A percentile compares a stretch with the other conserved stretches of the same genome.
Evolutionary conservation across 2,329 filamentous ascomycete species (phyloP).

Genomic region (Apiospora saccharicola): DNA sequence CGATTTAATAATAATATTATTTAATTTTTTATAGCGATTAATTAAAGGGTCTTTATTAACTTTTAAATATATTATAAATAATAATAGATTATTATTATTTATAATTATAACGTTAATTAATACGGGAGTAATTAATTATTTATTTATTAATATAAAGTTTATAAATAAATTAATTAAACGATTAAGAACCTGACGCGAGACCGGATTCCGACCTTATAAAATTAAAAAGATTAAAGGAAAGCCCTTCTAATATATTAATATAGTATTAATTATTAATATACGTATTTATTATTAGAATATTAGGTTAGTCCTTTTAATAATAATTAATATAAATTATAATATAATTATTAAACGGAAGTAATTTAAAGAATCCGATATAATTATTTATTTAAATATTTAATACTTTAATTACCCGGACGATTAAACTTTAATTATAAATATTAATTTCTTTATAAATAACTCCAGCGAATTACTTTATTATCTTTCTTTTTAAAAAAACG

Average conservation of each 20-base stretch:
- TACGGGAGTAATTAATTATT: too few relatives aligned
- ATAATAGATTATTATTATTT: background rate
- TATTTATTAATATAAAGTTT: too few relatives aligned
- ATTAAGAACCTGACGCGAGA: too few relatives aligned
- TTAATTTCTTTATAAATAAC: background rate
- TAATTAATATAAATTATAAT: background rate
- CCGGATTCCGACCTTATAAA: too few relatives aligned
- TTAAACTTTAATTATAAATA: background rate
- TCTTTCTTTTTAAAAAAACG: background rate
- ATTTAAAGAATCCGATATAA: background rate
- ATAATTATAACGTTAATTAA: too few relatives aligned
- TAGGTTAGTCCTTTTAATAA: background rate
- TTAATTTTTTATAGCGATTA: background rate
- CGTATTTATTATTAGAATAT: background rate
- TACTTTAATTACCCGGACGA: background rate
- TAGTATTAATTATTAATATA: too few relatives aligned
- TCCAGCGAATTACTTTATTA: background rate
- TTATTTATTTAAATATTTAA: background rate
- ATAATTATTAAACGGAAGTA: background rate
- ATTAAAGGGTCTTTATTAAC: background rate
- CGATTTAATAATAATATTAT: background rate
- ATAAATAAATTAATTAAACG: too few relatives aligned
- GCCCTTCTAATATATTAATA: too few relatives aligned
- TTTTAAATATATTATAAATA: background rate
- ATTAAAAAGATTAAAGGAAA: too few relatives aligned